phyloP scores from a whole-genome alignment of 495 filamentous ascomycete species.

The Apiosordaria backusii region DNA sequence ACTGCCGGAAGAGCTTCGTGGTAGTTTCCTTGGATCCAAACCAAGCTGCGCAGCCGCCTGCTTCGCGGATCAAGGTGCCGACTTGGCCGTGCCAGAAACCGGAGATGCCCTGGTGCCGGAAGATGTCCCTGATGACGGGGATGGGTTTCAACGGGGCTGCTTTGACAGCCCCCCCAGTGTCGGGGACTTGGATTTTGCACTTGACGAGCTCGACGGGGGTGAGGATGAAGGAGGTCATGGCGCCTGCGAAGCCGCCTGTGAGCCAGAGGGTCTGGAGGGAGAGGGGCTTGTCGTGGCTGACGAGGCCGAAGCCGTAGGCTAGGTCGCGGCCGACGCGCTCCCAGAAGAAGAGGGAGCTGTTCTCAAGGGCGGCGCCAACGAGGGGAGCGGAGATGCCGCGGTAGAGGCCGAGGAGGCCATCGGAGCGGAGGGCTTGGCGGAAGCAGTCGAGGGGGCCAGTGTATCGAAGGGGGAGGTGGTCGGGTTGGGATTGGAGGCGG shows the following conservation, averaged over 20 bases:
- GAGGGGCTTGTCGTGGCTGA: slow-evolving; percentile 51
- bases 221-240: slow-evolving; percentile 81
- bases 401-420: slow-evolving; percentile 81
- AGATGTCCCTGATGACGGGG: slow-evolving; percentile 70
- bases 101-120: slow-evolving; percentile 69
- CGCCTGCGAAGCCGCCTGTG: slow-evolving; percentile 81
- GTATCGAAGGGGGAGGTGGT: slow-evolving; percentile 76
- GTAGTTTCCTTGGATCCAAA: slow-evolving; percentile 90
- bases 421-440: slow-evolving; percentile 69
- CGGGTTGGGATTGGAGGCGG: slow-evolving; percentile 74
- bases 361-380: slow-evolving; percentile 87
- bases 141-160: slow-evolving; percentile 31
- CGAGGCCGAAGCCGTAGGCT: slow-evolving; percentile 56
- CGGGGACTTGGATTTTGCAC: slow-evolving; percentile 91
- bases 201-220: slow-evolving; percentile 98
- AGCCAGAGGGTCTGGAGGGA: slow-evolving; percentile 69
- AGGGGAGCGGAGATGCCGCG: slow-evolving; percentile 91
- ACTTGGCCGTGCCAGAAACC: slow-evolving; percentile 96
- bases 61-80: slow-evolving; percentile 90
- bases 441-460: slow-evolving; percentile 91
- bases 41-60: slow-evolving; percentile 90
- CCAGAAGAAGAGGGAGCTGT: slow-evolving; percentile 90
- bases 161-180: slow-evolving; percentile 25
- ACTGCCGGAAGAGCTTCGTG: slow-evolving; percentile 57
- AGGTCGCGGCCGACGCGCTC: slow-evolving; percentile 60